phyloP scores from a whole-genome alignment of 2,329 filamentous ascomycete species.

The Teratosphaeria gauchensis region DNA sequence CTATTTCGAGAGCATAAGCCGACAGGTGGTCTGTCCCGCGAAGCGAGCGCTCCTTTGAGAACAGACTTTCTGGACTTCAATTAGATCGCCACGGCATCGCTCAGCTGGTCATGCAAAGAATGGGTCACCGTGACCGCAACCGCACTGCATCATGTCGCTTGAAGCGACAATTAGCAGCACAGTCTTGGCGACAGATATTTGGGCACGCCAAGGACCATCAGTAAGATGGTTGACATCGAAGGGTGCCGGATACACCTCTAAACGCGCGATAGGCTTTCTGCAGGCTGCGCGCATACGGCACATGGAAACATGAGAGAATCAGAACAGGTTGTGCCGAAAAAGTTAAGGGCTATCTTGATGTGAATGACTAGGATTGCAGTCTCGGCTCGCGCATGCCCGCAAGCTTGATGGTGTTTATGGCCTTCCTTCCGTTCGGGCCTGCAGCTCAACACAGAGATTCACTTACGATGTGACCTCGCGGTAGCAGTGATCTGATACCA shows the following conservation, averaged over 20 bases:
- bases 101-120: neutral
- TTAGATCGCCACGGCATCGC: neutral
- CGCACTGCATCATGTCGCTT: neutral
- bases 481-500: neutral
- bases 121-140: neutral
- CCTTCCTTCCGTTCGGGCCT: neutral
- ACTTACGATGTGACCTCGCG: neutral
- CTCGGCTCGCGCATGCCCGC: neutral
- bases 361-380: too few species aligned
- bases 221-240: too few species aligned
- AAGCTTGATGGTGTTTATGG: neutral
- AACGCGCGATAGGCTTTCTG: too few species aligned
- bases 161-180: neutral
- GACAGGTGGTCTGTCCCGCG: neutral
- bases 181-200: neutral
- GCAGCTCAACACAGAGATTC: neutral
- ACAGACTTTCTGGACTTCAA: neutral
- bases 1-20: too few species aligned
- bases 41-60: neutral
- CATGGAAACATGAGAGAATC: too few species aligned
- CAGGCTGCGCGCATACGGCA: too few species aligned
- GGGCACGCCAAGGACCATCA: too few species aligned
- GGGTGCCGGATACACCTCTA: too few species aligned
- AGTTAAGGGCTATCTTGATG: too few species aligned
- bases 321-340: too few species aligned